These are phyloP conservation scores for Psophocarpus tetragonolobus DNA, from an alignment of 306 rosid genomes.

Conservation along the genomic window DNA sequence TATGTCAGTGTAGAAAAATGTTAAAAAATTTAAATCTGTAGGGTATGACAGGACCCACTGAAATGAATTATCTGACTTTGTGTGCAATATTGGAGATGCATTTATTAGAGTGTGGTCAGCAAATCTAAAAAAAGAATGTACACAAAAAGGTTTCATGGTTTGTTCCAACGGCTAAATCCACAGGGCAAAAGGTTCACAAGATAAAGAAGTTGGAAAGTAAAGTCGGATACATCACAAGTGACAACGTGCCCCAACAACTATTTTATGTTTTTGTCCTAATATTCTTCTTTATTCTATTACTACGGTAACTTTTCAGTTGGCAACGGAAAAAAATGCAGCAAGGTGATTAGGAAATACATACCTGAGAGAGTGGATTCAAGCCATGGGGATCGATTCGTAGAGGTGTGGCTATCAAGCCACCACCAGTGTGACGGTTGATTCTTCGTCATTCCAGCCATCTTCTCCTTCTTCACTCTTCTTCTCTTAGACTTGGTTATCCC, in stretches of 20 bases:
- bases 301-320: background rate
- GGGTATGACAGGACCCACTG: background rate
- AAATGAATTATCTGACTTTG: background rate
- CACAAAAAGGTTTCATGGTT: background rate
- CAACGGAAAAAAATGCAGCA: background rate
- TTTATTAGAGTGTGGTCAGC: background rate
- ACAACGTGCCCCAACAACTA: conserved; percentile 1
- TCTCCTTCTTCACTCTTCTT: conserved; percentile 36
- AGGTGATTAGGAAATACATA: conserved; percentile 24
- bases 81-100: background rate
- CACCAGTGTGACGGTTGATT: conserved; percentile 61
- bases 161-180: conserved; percentile 41
- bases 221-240: conserved; percentile 22
- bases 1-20: background rate
- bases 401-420: conserved; percentile 67
- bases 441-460: conserved; percentile 42
- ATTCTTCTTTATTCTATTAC: background rate
- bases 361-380: conserved; percentile 79
- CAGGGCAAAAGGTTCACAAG: conserved; percentile 24
- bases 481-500: background rate
- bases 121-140: background rate
- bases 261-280: background rate
- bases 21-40: background rate
- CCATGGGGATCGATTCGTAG: conserved; percentile 66
- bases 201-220: conserved; percentile 24